Evolutionary conservation across 257 asterid species (phyloP).

Genomic region (Verbena officinalis): DNA sequence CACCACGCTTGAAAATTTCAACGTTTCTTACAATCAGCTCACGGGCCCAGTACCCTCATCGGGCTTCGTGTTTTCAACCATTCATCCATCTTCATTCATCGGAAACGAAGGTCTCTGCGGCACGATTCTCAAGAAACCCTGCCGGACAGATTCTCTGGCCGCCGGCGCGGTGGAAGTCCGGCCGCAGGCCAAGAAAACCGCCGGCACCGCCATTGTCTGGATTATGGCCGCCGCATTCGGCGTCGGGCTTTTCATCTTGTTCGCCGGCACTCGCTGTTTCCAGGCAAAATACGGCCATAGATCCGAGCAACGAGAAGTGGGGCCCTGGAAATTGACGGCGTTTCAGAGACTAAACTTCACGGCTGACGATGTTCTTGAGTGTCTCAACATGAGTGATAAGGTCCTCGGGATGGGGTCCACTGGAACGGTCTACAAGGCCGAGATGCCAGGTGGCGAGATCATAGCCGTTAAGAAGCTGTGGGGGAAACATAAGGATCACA

Average conservation of each 20-base stretch:
- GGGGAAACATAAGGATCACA: constrained; percentile 79
- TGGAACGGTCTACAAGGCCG: constrained; percentile 90
- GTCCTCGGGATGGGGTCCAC: constrained; percentile 85
- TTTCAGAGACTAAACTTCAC: constrained; percentile 82
- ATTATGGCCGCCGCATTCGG: constrained; percentile 82
- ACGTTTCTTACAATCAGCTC: constrained; percentile 85
- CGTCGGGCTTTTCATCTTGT: constrained; percentile 56
- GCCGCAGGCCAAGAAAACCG: constrained; percentile 55
- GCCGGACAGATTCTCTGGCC: constrained; percentile 36
- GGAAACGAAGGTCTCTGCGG: constrained; percentile 95
- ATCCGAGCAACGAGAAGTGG: constrained; percentile 31
- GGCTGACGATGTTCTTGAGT: constrained; percentile 73
- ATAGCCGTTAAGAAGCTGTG: constrained; percentile 86
- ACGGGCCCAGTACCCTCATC: constrained; percentile 86
- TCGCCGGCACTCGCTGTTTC: constrained; percentile 60
- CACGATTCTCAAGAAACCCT: constrained; percentile 48
- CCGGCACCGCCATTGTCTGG: constrained; percentile 79
- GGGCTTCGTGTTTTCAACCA: constrained; percentile 58
- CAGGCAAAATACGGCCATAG: constrained; percentile 52
- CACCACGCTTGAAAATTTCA: constrained; percentile 75
- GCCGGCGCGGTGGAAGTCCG: constrained; percentile 41
- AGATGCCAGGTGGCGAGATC: constrained; percentile 90
- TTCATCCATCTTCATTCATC: constrained; percentile 69
- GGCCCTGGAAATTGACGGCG: constrained; percentile 88
- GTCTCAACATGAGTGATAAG: constrained; percentile 54